A percentile compares a stretch with the other conserved stretches of the same genome.
These are phyloP conservation scores for Coleophoma crateriformis DNA, from an alignment of 2,329 filamentous ascomycete species.

Conservation along the genomic window DNA sequence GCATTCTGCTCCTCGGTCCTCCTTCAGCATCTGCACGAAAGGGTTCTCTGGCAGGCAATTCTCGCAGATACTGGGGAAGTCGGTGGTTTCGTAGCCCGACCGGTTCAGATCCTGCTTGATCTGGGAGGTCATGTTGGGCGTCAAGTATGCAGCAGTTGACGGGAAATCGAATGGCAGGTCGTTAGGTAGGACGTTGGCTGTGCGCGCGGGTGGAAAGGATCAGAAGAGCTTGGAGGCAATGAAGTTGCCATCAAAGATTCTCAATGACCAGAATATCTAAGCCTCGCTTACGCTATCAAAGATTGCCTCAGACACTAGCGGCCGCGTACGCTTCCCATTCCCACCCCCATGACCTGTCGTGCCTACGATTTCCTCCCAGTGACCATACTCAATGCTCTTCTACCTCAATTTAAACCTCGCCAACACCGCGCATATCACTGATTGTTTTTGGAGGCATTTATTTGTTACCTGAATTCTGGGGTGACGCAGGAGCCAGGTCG, in stretches of 20 bases:
- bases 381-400: neutral
- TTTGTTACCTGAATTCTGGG: too few species aligned
- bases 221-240: neutral
- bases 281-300: neutral
- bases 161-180: neutral
- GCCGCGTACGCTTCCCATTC: too few species aligned
- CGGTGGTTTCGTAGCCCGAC: constrained; percentile 91
- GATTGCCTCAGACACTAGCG: neutral
- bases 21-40: constrained; percentile 98
- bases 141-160: too few species aligned
- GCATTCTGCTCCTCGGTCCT: constrained; percentile 77
- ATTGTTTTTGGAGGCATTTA: too few species aligned
- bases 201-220: too few species aligned
- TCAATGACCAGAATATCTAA: neutral
- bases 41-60: constrained; percentile 93
- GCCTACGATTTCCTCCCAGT: too few species aligned
- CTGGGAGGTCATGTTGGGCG: constrained; percentile 68
- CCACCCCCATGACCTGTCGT: too few species aligned
- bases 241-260: neutral
- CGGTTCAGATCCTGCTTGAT: constrained; percentile 96
- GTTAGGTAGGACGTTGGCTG: neutral
- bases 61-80: constrained; percentile 85
- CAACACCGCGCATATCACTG: neutral
- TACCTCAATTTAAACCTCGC: neutral
- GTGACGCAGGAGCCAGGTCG: too few species aligned